Base-by-base conservation (phyloP, 495 filamentous ascomycete species). In the Xylaria curta region DNA sequence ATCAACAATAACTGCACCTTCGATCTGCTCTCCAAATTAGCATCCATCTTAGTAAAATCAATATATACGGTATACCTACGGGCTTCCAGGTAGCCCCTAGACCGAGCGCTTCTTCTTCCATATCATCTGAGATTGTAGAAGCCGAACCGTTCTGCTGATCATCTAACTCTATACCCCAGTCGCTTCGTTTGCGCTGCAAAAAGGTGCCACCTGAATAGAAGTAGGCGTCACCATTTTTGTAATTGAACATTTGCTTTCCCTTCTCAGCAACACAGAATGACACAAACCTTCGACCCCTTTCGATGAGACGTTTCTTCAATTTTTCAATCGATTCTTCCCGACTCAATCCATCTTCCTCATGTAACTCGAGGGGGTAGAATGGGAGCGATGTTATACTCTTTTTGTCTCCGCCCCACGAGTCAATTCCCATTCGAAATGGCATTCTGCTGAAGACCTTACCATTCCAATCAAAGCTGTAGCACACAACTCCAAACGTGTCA, bases 181-280 rank as follows among this genome's bases (percentile, higher is more conserved):
- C 24, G 33, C 24, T 66, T 17, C 31, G 42, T 12, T 31, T 66
- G 31, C 31, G 42, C 36, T 49, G 42, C 44, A 66, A 36, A 38
- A 66, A 26, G 33, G 24, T 66, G 21, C 63, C 44, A 10, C 63
- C 44, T n/a, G 15, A 17, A 33, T 49, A 44, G 47, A 66, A 66
- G 63, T 66, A 53, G 19, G 63, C 63, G 8, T 40, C 47, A 12
- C 63, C 63, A 6, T 66, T 24, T 21, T 19, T 24, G 38, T 66
- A 66, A 3, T 66, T 66, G 33, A 66, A 66, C 63, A 66, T 66
- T 19, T 66, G 63, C 63, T 66, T 51, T 21, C 63, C 63, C 44
- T 66, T 66, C 13, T 15, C 42, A 17, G 42, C 33, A 7, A 38
- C 10, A 31, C 42, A 49, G 24, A 49, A 66, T 19, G 12, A 8